Conservation (phyloP, 2,329 filamentous ascomycete genomes). For the Venturia pyrina region DNA sequence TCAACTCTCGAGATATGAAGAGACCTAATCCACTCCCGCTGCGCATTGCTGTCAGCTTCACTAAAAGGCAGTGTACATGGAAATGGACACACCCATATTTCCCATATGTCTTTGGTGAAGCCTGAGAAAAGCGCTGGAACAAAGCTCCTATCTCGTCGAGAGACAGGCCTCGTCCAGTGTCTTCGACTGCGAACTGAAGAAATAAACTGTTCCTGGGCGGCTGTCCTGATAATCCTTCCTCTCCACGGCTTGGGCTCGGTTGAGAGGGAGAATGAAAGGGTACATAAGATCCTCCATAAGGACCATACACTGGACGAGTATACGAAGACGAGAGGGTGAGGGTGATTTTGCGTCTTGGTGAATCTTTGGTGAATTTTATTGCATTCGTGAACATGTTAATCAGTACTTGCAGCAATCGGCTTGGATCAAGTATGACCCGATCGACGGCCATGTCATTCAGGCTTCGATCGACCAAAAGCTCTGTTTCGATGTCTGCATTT, state of each 20-base stretch:
- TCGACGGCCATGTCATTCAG: constrained; percentile 2
- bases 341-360: not conserved
- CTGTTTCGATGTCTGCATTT: constrained; percentile 1
- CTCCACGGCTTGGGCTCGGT: not conserved
- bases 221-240: not conserved
- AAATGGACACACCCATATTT: not conserved
- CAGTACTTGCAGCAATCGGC: constrained; percentile 6
- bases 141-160: constrained; percentile 45
- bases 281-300: not conserved
- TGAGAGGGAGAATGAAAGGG: not conserved
- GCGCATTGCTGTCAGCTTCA: not conserved
- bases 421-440: not conserved
- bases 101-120: constrained; percentile 47
- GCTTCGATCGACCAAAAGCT: constrained; percentile 2
- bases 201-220: constrained; percentile 24
- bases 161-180: constrained; percentile 55
- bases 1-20: constrained; percentile 58
- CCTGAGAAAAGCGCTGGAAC: constrained; percentile 61
- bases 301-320: not conserved
- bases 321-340: not conserved
- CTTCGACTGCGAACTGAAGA: constrained; percentile 52
- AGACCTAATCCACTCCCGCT: constrained; percentile 47
- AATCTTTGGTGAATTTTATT: constrained; percentile 6
- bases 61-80: not conserved
- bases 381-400: constrained; percentile 11